Conservation (phyloP, 2,329 filamentous ascomycete species). For the Epichloe baconii region DNA sequence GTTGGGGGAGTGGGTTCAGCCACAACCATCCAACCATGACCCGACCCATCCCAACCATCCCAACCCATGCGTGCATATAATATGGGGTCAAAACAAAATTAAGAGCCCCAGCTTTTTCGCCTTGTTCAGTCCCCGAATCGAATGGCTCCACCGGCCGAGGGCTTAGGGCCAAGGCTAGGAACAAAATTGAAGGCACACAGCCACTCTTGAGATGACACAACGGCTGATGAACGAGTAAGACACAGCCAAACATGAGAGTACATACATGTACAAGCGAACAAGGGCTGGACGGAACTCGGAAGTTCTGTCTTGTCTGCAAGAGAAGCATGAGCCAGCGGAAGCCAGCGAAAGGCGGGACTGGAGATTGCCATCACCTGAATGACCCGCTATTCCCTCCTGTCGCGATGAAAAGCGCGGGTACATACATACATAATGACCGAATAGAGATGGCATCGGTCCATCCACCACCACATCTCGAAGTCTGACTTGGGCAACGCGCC, state of each 20-base stretch:
- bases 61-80: background rate
- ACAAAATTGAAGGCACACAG: background rate
- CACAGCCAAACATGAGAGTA: background rate
- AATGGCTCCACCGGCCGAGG: background rate
- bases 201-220: conserved; percentile 1
- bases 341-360: too few relatives aligned
- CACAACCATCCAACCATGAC: background rate
- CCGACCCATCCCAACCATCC: too few relatives aligned
- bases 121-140: background rate
- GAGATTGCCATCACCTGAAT: too few relatives aligned
- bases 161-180: background rate
- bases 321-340: too few relatives aligned
- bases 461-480: too few relatives aligned
- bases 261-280: background rate
- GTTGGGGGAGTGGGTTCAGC: background rate
- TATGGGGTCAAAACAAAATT: background rate
- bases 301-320: background rate
- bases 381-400: too few relatives aligned
- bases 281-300: background rate
- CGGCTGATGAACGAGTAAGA: background rate
- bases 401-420: too few relatives aligned
- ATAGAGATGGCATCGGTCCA: too few relatives aligned
- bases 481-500: background rate
- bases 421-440: too few relatives aligned
- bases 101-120: background rate